phyloP scores from a whole-genome alignment of 148 eudicot species.

The Amaranthus hypochondriacus region DNA sequence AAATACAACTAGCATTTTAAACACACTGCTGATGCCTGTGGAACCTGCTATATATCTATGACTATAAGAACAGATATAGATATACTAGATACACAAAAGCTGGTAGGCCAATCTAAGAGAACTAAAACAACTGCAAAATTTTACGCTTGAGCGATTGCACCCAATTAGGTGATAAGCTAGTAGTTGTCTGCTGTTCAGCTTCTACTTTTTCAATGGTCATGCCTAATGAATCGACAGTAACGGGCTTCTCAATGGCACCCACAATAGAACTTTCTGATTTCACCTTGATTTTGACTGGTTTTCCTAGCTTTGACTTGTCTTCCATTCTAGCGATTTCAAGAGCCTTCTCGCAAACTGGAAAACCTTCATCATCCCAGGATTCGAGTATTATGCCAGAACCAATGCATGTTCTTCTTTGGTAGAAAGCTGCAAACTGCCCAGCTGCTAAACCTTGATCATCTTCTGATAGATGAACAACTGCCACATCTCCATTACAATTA shows the following conservation, averaged over 20 bases:
- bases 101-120: background rate
- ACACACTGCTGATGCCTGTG: background rate
- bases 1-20: too few species aligned
- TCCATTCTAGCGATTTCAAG: slow-evolving; percentile 51
- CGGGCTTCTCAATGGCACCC: slow-evolving; percentile 13
- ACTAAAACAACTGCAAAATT: slow-evolving; percentile 23
- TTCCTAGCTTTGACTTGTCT: slow-evolving; percentile 66
- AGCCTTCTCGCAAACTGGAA: slow-evolving; percentile 76
- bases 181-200: slow-evolving; percentile 12
- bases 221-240: background rate
- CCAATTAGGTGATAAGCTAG: slow-evolving; percentile 29
- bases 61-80: background rate
- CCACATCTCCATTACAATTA: slow-evolving; percentile 41
- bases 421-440: slow-evolving; percentile 95
- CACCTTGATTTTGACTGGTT: slow-evolving; percentile 78
- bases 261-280: slow-evolving; percentile 25
- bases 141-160: slow-evolving; percentile 26
- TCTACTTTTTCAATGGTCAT: slow-evolving; percentile 2
- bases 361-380: slow-evolving; percentile 79
- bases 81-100: background rate
- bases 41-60: background rate
- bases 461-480: slow-evolving; percentile 62
- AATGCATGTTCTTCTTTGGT: slow-evolving; percentile 53
- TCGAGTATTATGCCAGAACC: slow-evolving; percentile 93
- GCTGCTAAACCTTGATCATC: slow-evolving; percentile 99